Conservation (phyloP, 257 asterid species). For the Plectranthus barbatus region DNA sequence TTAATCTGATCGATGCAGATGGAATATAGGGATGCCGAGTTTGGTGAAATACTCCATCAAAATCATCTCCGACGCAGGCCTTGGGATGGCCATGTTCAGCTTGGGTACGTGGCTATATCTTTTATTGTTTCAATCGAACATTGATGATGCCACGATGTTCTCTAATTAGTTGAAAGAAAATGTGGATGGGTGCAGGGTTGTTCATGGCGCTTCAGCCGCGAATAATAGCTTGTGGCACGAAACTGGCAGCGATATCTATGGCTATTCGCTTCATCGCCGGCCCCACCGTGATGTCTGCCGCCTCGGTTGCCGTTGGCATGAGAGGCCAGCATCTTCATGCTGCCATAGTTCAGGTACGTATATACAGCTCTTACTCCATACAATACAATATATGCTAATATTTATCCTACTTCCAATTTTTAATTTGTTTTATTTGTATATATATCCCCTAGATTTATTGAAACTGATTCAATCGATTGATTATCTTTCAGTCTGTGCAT, state of each 20-base stretch:
- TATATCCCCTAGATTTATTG: too few species aligned
- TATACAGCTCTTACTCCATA: too few species aligned
- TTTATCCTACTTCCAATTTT: too few species aligned
- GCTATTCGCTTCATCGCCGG: constrained; percentile 50
- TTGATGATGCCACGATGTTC: too few species aligned
- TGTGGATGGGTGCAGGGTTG: constrained; percentile 27
- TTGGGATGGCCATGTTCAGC: constrained; percentile 82
- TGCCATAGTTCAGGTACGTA: constrained; percentile 69
- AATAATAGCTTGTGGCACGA: constrained; percentile 54
- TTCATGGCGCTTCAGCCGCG: constrained; percentile 80
- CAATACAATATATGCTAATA: neutral
- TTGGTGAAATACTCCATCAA: constrained; percentile 58
- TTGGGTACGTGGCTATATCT: constrained; percentile 28
- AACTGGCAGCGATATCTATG: constrained; percentile 56
- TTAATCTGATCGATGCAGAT: constrained; percentile 26
- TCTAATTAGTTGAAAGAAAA: neutral
- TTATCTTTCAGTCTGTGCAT: too few species aligned
- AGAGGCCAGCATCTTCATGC: constrained; percentile 40
- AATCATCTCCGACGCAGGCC: constrained; percentile 69
- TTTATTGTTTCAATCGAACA: too few species aligned
- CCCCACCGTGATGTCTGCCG: constrained; percentile 51
- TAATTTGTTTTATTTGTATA: too few species aligned
- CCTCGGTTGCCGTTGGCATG: constrained; percentile 54
- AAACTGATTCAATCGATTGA: too few species aligned
- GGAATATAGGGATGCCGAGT: constrained; percentile 75